Conservation (phyloP, 768 basidiomycete genomes). For the Calocybe gangraenosa region DNA sequence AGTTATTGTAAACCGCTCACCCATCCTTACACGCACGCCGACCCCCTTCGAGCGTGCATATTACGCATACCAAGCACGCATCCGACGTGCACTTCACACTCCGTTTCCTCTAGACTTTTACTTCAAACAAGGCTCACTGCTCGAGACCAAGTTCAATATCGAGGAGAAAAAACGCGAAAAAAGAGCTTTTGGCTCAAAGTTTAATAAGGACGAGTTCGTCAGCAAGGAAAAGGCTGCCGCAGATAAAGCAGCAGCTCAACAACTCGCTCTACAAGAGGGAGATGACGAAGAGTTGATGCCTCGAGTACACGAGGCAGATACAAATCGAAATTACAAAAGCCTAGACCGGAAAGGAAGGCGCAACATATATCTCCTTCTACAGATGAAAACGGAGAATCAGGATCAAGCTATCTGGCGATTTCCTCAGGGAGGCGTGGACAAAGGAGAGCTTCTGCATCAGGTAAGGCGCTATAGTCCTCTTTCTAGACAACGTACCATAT, state of each 20-base stretch:
- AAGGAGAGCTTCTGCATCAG: conserved; percentile 74
- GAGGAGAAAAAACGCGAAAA: conserved; percentile 73
- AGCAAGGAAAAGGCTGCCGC: conserved; percentile 43
- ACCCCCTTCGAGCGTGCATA: conserved; percentile 76
- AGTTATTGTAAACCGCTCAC: conserved; percentile 76
- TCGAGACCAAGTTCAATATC: conserved; percentile 74
- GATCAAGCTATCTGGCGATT: conserved; percentile 72
- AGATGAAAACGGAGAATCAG: conserved; percentile 32
- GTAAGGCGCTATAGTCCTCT: conserved; percentile 32
- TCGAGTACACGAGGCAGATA: conserved; percentile 59
- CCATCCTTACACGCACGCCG: conserved; percentile 67
- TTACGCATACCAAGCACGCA: conserved; percentile 77
- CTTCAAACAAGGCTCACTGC: conserved; percentile 86
- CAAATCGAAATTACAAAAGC: conserved; percentile 57
- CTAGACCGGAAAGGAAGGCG: conserved; percentile 80
- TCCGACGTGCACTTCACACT: conserved; percentile 82
- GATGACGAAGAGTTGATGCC: conserved; percentile 62
- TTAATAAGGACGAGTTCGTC: conserved; percentile 40
- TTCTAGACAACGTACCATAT: background rate
- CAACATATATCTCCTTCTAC: conserved; percentile 85
- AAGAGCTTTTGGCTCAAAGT: conserved; percentile 66
- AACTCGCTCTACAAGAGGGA: conserved; percentile 53
- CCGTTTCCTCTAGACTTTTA: conserved; percentile 90
- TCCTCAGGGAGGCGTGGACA: conserved; percentile 61
- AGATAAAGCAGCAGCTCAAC: conserved; percentile 55